These are phyloP conservation scores for Penicillium ochrochloron DNA, from an alignment of 495 filamentous ascomycete genomes.

Conservation along the genomic window DNA sequence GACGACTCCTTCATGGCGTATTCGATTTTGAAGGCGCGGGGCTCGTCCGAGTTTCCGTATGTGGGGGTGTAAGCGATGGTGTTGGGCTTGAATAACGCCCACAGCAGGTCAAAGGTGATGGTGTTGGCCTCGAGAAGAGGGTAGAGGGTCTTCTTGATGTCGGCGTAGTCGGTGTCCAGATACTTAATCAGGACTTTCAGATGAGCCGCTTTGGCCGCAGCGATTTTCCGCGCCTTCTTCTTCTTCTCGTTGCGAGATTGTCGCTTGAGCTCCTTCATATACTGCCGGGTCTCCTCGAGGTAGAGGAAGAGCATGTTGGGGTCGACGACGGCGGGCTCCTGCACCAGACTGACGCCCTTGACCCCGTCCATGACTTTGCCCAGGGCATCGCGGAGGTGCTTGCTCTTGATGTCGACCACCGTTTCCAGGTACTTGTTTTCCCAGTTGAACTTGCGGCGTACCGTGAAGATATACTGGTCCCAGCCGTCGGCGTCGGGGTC, in stretches of 20 bases:
- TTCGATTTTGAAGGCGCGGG: conserved; percentile 88
- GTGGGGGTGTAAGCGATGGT: conserved; percentile 81
- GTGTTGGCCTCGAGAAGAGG: conserved; percentile 81
- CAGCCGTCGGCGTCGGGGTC: conserved; percentile 74
- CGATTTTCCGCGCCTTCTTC: conserved; percentile 65
- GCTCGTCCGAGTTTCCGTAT: conserved; percentile 79
- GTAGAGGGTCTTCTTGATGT: conserved; percentile 79
- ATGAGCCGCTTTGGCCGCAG: conserved; percentile 59
- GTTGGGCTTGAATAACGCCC: conserved; percentile 92
- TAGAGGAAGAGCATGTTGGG: conserved; percentile 91
- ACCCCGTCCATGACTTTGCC: conserved; percentile 78
- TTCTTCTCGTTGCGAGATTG: conserved; percentile 65
- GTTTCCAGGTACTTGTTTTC: conserved; percentile 84
- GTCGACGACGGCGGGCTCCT: conserved; percentile 78
- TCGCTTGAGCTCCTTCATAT: conserved; percentile 69
- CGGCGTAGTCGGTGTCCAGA: conserved; percentile 79
- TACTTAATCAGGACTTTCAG: conserved; percentile 81
- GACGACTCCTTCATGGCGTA: conserved; percentile 71
- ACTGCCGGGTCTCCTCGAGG: conserved; percentile 72
- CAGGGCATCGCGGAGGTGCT: conserved; percentile 72
- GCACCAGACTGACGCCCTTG: conserved; percentile 78
- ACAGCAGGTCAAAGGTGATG: conserved; percentile 89
- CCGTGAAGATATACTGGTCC: conserved; percentile 85
- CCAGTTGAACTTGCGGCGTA: conserved; percentile 84
- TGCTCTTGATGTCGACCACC: conserved; percentile 85